Percentiles rank a stretch among this genome's conserved stretches.
Evolutionary conservation across 495 filamentous ascomycete genomes (phyloP).

Genomic region (Sporormia fimetaria): DNA sequence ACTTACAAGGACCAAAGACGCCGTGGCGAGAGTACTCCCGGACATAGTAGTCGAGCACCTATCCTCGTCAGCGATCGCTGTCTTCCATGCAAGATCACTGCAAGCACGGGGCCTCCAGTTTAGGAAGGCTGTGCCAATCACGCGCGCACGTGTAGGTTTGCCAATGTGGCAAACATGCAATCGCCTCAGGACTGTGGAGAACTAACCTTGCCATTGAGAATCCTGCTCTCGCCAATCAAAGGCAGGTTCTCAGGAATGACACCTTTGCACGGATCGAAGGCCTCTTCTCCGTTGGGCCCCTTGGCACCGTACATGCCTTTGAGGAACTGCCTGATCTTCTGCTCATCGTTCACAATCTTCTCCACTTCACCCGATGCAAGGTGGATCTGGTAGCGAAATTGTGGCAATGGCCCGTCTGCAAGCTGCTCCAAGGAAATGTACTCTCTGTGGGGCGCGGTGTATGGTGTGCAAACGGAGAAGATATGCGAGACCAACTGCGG

Average conservation of each 20-base stretch:
- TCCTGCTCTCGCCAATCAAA: slow-evolving; percentile 36
- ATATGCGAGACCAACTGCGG: slow-evolving; percentile 60
- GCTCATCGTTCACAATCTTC: slow-evolving; percentile 41
- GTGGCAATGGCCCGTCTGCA: slow-evolving; percentile 47
- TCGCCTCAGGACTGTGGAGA: background rate
- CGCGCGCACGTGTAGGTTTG: background rate
- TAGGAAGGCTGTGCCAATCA: background rate
- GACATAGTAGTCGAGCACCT: slow-evolving; percentile 68
- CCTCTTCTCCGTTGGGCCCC: slow-evolving; percentile 41
- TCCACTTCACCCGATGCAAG: slow-evolving; percentile 58
- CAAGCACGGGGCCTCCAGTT: background rate
- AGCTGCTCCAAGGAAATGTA: slow-evolving; percentile 45
- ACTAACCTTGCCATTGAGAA: slow-evolving; percentile 51
- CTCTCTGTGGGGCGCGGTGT: slow-evolving; percentile 38
- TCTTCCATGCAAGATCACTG: background rate
- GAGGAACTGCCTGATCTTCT: slow-evolving; percentile 55
- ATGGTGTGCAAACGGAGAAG: slow-evolving; percentile 73
- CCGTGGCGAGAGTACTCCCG: slow-evolving; percentile 58
- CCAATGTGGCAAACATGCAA: background rate
- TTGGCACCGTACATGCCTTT: slow-evolving; percentile 55
- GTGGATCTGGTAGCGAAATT: slow-evolving; percentile 75
- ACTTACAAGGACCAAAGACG: slow-evolving; percentile 59
- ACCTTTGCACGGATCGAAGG: slow-evolving; percentile 47
- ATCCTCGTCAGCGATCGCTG: slow-evolving; percentile 5
- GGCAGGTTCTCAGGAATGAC: slow-evolving; percentile 44